Percentiles rank a stretch among this genome's conserved stretches.
Conservation (phyloP, 2,329 filamentous ascomycete genomes). For the Aspergillus unguis region DNA sequence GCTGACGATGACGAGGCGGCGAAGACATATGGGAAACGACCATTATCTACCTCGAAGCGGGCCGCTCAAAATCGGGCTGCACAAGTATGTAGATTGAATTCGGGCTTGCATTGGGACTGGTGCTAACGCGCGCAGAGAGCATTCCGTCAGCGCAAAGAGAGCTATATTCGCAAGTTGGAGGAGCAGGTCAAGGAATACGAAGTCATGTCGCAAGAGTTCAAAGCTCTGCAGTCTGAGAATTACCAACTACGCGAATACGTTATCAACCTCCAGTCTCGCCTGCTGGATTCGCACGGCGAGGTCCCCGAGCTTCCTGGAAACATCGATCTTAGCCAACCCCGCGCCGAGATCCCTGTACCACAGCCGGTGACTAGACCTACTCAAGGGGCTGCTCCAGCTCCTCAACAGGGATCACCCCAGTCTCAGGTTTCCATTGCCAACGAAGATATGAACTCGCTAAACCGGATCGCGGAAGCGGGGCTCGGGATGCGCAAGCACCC, state of each 20-base stretch:
- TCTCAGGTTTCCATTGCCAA: constrained; percentile 26
- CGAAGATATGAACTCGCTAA: constrained; percentile 42
- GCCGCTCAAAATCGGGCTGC: constrained; percentile 95
- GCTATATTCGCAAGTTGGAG: constrained; percentile 96
- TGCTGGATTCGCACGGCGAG: constrained; percentile 80
- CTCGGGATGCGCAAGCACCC: constrained; percentile 44
- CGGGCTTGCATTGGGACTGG: background rate
- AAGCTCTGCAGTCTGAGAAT: constrained; percentile 82
- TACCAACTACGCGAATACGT: constrained; percentile 90
- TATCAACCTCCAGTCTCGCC: constrained; percentile 78
- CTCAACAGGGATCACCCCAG: constrained; percentile 28
- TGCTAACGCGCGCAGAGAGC: constrained; percentile 63
- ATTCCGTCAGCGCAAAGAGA: constrained; percentile 95
- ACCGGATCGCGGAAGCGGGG: constrained; percentile 43
- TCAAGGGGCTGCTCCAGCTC: constrained; percentile 23
- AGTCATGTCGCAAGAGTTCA: constrained; percentile 71
- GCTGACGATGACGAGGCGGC: constrained; percentile 52
- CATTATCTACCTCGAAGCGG: constrained; percentile 91
- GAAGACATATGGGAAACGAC: constrained; percentile 73
- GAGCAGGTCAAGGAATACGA: constrained; percentile 82
- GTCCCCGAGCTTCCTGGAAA: constrained; percentile 79
- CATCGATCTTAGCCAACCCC: constrained; percentile 64
- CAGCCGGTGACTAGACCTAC: constrained; percentile 22
- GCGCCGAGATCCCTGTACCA: constrained; percentile 35
- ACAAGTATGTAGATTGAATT: constrained; percentile 63